Percentiles rank a stretch among this genome's conserved stretches.
phyloP scores from a whole-genome alignment of 306 rosid genomes.

The Citrullus amarus region DNA sequence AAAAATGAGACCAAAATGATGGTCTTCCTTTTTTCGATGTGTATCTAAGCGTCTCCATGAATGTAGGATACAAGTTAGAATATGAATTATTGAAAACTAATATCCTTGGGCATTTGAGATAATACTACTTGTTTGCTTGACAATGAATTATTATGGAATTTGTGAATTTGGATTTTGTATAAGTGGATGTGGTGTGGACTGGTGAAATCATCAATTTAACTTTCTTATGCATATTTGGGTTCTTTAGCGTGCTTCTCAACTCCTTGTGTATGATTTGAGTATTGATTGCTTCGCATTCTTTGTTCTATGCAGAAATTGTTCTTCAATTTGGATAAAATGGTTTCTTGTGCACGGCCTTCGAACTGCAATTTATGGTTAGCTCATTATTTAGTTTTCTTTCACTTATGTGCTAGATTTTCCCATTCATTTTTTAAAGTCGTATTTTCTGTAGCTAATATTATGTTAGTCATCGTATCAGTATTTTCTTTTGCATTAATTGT shows the following conservation, averaged over 20 bases:
- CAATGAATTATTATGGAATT: neutral
- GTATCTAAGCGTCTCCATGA: neutral
- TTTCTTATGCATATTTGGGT: neutral
- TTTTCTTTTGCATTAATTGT: neutral
- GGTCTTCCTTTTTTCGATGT: neutral
- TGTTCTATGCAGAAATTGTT: slow-evolving; percentile 59
- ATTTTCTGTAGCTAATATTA: neutral
- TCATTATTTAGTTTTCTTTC: slow-evolving; percentile 7
- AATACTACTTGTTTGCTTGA: neutral
- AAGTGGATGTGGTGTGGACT: neutral
- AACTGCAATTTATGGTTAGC: slow-evolving; percentile 68
- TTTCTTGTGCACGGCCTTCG: slow-evolving; percentile 60
- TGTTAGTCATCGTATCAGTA: neutral
- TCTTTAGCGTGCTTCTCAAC: neutral
- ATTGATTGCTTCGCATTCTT: neutral
- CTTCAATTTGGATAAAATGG: slow-evolving; percentile 63
- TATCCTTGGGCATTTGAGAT: neutral
- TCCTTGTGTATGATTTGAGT: neutral
- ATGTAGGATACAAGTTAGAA: neutral
- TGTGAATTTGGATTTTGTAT: neutral
- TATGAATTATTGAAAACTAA: neutral
- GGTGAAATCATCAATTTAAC: neutral
- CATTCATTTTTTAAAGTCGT: neutral
- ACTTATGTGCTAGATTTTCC: neutral
- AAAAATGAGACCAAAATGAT: neutral